Evolutionary conservation across 2,329 filamentous ascomycete genomes (phyloP), one percentile per base, ranked within the genome.

Genomic region (Ceratocystiopsis brevicomis): DNA sequence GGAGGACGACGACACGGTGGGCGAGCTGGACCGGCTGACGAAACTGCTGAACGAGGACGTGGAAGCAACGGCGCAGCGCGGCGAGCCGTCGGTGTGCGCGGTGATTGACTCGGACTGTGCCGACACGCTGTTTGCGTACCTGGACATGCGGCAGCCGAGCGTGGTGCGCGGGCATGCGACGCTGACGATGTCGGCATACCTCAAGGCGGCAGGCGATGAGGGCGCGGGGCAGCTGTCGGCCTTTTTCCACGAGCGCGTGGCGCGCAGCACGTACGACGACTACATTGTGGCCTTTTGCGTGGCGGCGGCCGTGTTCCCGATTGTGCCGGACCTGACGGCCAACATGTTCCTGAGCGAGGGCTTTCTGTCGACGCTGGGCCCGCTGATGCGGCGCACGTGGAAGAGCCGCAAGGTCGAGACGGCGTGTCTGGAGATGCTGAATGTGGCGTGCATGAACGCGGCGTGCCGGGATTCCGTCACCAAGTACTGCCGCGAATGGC

Each of bases 281-380:
- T 75, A 92, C 51, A 84, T 94, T 44, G 69, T 90, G 41, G 87
- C 87, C 6, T 96, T 95, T 58, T 96, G 87, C 43, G 86, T 87
- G n/a, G 85, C 86, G 6, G 76, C 86, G 2, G 76, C 78, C 18
- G 74, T 92, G 10, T 98, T 98, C 56, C 87, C 90, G 1, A 72
- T 98, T 42, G 76, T 83, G 3, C 81, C 85, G 3, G 72, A 78
- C 44, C 71, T 83, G 38, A 83, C 79, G 2, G 70, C 83, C 3
- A 68, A 76, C 46, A 67, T 96, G 35, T 95, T 98, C 57, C 71
- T 96, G 45, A 86, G 78, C 34, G 84, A 94, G 51, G 84, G 84
- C 3, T 96, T 98, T 54, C 66, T 95, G 39, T 67, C 76, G 46
- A 79, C 75, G 44, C 69, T 96, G 8, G 78, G 81, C 15, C 75